These are phyloP conservation scores for Fraxinus americana DNA, from an alignment of 257 asterid genomes.

Conservation along the genomic window DNA sequence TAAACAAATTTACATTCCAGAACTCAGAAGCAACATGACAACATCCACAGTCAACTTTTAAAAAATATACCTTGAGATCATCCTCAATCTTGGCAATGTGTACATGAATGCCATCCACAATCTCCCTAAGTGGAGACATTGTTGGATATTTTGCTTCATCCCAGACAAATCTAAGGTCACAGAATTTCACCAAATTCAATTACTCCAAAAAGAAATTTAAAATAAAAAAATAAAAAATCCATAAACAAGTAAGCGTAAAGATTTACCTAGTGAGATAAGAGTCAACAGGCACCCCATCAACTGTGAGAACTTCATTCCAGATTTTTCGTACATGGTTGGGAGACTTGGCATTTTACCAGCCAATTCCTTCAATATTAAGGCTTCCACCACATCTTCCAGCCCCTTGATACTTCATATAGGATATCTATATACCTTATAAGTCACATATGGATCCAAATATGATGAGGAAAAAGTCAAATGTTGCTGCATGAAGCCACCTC, in stretches of 20 bases:
- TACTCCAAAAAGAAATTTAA: constrained; percentile 1
- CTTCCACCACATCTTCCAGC: too few species aligned
- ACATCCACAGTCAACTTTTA: not conserved
- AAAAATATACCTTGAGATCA: constrained; percentile 74
- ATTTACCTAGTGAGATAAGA: constrained; percentile 82
- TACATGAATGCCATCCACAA: constrained; percentile 78
- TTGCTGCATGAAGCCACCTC: too few species aligned
- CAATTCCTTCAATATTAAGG: too few species aligned
- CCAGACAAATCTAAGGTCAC: constrained; percentile 71
- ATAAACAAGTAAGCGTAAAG: not conserved
- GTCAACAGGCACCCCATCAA: constrained; percentile 95
- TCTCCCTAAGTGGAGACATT: constrained; percentile 82
- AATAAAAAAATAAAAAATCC: constrained; percentile 1
- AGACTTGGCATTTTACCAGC: too few species aligned
- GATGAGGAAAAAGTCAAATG: too few species aligned
- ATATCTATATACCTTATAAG: too few species aligned
- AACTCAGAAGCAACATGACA: not conserved
- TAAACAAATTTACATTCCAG: constrained; percentile 2
- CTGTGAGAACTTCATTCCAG: constrained; percentile 43
- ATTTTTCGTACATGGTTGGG: too few species aligned
- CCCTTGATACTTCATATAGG: too few species aligned
- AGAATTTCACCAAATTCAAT: constrained; percentile 17
- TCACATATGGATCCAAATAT: too few species aligned
- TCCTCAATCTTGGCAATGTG: constrained; percentile 29
- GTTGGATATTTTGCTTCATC: constrained; percentile 91